Base-by-base conservation (phyloP, 2,329 filamentous ascomycete species). In the Epichloe festucae region DNA sequence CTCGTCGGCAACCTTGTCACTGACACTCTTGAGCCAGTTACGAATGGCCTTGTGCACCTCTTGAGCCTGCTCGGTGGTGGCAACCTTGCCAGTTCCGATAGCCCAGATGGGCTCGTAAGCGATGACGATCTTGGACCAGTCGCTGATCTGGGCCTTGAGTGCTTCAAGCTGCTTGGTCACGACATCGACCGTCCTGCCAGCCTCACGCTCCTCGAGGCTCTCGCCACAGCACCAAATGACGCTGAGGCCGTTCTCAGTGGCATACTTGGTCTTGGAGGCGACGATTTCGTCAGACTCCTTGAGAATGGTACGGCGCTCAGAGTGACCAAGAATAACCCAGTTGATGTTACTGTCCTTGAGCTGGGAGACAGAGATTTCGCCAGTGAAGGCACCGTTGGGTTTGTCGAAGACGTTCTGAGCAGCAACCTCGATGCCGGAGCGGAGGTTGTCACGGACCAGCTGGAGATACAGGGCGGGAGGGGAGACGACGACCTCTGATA, bases 101-200 rank as follows among this genome's bases (percentile, higher is more conserved):
- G 82, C 89, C 91, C 93, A 98, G 77, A 98, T 94, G 65, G 93
- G 93, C 81, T 98, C 93, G 73, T 98, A 98, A 65, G 93, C 93
- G 64, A 98, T 80, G 68, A 98, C 93, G 58, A 98, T 81, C 77
- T 93, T 93, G 65, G 76, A 80, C 93, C 93, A 98, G 75, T 95
- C 87, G 63, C 81, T 74, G 66, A 88, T 74, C 75, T 85, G 77
- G 63, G 74, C 71, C 69, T 89, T 84, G 58, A 91, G 87, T 58
- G 89, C 89, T 57, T 82, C 79, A 62, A 98, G 81, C 78, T 98
- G 93, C 59, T 73, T 74, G 62, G 86, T 93, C 63, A 94, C 86
- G 57, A 93, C 85, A 48, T 87, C 81, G 65, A 94, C 85, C 58
- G 91, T 97, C 77, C 87, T 84, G 69, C 79, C 78, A 57, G 79